Evolutionary conservation across 306 rosid species (phyloP), one percentile per base, ranked within the genome.

Genomic region (Amphicarpaea edgeworthii): DNA sequence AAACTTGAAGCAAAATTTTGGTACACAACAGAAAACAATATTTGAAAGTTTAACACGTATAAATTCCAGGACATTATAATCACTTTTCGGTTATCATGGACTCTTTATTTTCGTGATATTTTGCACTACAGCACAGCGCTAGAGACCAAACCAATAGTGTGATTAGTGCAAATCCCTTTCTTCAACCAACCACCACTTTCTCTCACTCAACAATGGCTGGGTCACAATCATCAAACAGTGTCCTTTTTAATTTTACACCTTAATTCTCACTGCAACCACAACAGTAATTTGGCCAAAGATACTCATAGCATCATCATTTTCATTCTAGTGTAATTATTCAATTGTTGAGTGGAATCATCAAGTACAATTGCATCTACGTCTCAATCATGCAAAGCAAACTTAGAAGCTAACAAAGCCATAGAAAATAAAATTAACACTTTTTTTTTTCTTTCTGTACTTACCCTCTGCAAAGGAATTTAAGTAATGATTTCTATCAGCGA

Each of bases 371-470:
- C 82, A 78, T 83, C 85, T 71, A 59, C 57, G 51, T 83, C 77
- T 79, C 83, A 75, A 93, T 93, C 90, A 91, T 87, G 81, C 85
- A 85, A 64, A 82, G 60, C 90, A 86, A 88, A 90, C 98, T 91
- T 93, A 85, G 89, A 91, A 88, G 98, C 93, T 85, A 93, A 91
- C 77, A 82, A 80, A 59, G 64, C 65, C 68, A 54, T 76, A 38
- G 30, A 78, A 78, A 63, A 38, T 38, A 78, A 78, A 63, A 63
- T 47, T 34, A 54, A 7, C 20, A 41, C 67, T 14, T 14, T 32
- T 19, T 46, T 19, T 66, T 66, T 24, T 45, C 14, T 66, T 65
- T 24, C 23, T n/a, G 50, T 43, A 61, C 28, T 54, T 70, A 49
- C 14, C 14, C 19, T 58, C 5, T 50, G 30, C 54, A 10, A 40